Evolutionary conservation across 2,329 filamentous ascomycete species (phyloP), one percentile per base, ranked within the genome.

Genomic region (Aspergillus sp.): DNA sequence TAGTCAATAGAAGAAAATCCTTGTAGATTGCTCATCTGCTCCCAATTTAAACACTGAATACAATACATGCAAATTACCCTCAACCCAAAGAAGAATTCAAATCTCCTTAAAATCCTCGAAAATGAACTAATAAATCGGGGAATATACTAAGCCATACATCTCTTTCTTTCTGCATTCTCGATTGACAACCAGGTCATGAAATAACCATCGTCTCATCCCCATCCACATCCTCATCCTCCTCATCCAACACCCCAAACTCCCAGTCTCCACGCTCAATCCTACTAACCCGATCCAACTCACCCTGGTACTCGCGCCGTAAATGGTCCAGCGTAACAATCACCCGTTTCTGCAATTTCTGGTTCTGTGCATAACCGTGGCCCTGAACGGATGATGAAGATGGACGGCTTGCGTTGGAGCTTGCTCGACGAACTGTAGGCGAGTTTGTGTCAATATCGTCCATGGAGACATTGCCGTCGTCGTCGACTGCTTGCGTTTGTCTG

Each of bases 181-280:
- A 39, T 4, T 17, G 5, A 19, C 13, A 10, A 19, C 20, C 12
- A 41, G 20, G 20, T 52, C 58, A 63, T 15, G 58, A 61, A 39
- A 67, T 55, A 42, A 62, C 52, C 65, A 68, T 67, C 53, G 62
- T 66, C 47, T 65, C 63, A 58, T 67, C 64, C 56, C 65, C 60
- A 64, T 65, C 64, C 35, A 48, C 48, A 35, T 39, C 37, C 5
- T 46, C 43, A 12, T 56, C 54, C 5, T 55, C 54, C 19, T 54
- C 55, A 17, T 53, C 60, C 25, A 67, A 55, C 38, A 67, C 70
- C 37, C 71, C 76, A 63, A 96, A 88, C 13, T 86, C 86, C 75
- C 94, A 96, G 63, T 94, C 83, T 49, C 94, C 90, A 62, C 88
- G 87, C 69, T 93, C 84, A 65, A 96, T 90, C 46, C 88, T 86